Evolutionary conservation across 768 basidiomycete genomes (phyloP), one percentile per base, ranked within the genome.

Genomic region (Agaricus sinodeliciosus): DNA sequence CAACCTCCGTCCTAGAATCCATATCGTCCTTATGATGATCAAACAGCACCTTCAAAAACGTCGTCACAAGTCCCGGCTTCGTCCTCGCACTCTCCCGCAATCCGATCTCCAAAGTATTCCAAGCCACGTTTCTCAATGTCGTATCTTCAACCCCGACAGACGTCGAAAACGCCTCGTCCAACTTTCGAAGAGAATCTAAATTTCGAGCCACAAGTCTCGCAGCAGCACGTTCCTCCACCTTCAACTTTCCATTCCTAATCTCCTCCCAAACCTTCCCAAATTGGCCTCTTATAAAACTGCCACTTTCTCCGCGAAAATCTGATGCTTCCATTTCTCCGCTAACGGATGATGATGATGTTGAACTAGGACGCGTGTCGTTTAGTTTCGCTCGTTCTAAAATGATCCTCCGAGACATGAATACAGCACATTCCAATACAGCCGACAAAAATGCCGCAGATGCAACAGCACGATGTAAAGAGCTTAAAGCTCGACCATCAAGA

Each of bases 351-450:
- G 31, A 31, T 8, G 31, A 11, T 5, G 31, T 16, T 39, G 37
- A 15, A 1, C 18, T 11, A 8, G 42, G 19, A 26, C 2, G 31
- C 40, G 26, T 47, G 16, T 48, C 52, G 8, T 37, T 36, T 7
- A 27, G 9, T 25, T 34, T 16, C 7, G 19, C 27, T 9, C 22
- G 52, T 47, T 12, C 57, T 57, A 31, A 28, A 25, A 54, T 41
- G 44, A 44, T 48, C 42, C 54, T 52, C 40, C 50, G 36, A 11
- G 47, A 40, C 42, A 55, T 67, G 60, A 85, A 86, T 0, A 80
- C 67, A 11, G 80, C 62, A 59, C 82, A 89, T 65, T 96, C 94
- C 7, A 89, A 65, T 3, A 90, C 60, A 0, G 87, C 77, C 0
- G 79, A 73, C 15, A 87, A 68, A 67, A 93, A 88, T 9, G 89